phyloP scores from a whole-genome alignment of 2,329 filamentous ascomycete genomes.

The Xylariaceae sp. region DNA sequence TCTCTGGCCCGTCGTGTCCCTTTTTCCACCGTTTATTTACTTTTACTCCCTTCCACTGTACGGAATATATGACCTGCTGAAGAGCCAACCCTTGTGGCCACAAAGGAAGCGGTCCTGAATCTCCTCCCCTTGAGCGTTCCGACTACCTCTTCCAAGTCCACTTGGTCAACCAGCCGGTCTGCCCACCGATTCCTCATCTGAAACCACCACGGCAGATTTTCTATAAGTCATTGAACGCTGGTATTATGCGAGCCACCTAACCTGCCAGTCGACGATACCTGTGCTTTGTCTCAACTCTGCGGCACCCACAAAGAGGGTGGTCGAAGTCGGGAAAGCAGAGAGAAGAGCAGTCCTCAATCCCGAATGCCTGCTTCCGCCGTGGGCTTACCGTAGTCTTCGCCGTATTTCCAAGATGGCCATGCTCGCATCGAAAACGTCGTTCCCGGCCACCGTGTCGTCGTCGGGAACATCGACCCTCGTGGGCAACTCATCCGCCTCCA shows the following conservation, averaged over 20 bases:
- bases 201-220: conserved; percentile 21
- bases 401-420: conserved; percentile 57
- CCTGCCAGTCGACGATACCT: conserved; percentile 9
- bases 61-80: background rate
- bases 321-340: conserved; percentile 13
- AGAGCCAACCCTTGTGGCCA: background rate
- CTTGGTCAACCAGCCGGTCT: conserved; percentile 16
- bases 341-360: conserved; percentile 1
- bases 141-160: conserved; percentile 11
- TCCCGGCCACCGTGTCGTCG: conserved; percentile 52
- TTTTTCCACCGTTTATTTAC: background rate
- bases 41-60: background rate
- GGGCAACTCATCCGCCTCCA: conserved; percentile 43
- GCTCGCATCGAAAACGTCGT: conserved; percentile 70
- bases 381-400: conserved; percentile 7
- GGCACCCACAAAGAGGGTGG: conserved; percentile 13
- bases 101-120: conserved; percentile 1
- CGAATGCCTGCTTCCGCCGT: conserved; percentile 7
- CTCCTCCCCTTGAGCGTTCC: conserved; percentile 2
- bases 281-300: conserved; percentile 14
- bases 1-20: background rate
- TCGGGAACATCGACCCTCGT: conserved; percentile 41
- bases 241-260: background rate
- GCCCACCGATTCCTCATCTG: conserved; percentile 22
- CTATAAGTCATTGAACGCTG: conserved; percentile 7